A percentile compares a stretch with the other conserved stretches of the same genome.
These are phyloP conservation scores for Heterococcus sp. DNA, from an alignment of 108 stramenopile species.

Conservation along the genomic window DNA sequence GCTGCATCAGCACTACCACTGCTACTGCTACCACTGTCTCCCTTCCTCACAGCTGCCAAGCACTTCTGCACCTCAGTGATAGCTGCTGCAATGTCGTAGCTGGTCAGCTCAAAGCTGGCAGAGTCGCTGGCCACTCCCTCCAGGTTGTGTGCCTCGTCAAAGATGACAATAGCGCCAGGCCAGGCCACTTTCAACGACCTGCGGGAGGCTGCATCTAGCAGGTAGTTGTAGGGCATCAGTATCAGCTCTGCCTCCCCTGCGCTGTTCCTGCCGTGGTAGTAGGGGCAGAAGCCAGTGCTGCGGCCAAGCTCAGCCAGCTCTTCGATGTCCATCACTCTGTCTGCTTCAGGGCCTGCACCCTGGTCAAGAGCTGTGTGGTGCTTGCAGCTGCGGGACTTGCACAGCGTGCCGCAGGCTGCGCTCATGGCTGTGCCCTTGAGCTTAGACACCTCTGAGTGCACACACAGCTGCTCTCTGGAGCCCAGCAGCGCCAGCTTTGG, in stretches of 20 bases:
- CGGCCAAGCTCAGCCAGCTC: conserved; percentile 79
- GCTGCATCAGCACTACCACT: not conserved
- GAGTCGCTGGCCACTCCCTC: conserved; percentile 88
- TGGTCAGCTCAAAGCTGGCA: conserved; percentile 82
- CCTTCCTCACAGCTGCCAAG: conserved; percentile 52
- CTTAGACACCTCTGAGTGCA: conserved; percentile 29
- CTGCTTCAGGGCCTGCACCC: conserved; percentile 3
- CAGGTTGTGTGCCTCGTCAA: conserved; percentile 99
- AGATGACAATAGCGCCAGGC: conserved; percentile 81
- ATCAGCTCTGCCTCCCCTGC: conserved; percentile 79
- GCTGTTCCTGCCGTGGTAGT: conserved; percentile 75
- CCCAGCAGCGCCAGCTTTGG: conserved; percentile 86
- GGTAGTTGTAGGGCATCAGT: conserved; percentile 96
- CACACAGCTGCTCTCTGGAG: conserved; percentile 82
- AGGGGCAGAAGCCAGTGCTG: conserved; percentile 76
- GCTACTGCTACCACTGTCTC: not conserved
- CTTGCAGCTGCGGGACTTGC: conserved; percentile 9
- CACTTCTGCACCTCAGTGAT: conserved; percentile 54
- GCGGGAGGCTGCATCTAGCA: conserved; percentile 85
- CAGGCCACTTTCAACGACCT: conserved; percentile 55
- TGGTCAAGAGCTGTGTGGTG: conserved; percentile 30
- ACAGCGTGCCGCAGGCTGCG: conserved; percentile 29
- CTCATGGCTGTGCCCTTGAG: conserved; percentile 40
- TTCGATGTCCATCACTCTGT: conserved; percentile 84
- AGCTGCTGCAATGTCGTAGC: conserved; percentile 70